A percentile compares a stretch with the other conserved stretches of the same genome.
These are phyloP conservation scores for Knufia fluminis DNA, from an alignment of 2,329 filamentous ascomycete genomes.

Conservation along the genomic window DNA sequence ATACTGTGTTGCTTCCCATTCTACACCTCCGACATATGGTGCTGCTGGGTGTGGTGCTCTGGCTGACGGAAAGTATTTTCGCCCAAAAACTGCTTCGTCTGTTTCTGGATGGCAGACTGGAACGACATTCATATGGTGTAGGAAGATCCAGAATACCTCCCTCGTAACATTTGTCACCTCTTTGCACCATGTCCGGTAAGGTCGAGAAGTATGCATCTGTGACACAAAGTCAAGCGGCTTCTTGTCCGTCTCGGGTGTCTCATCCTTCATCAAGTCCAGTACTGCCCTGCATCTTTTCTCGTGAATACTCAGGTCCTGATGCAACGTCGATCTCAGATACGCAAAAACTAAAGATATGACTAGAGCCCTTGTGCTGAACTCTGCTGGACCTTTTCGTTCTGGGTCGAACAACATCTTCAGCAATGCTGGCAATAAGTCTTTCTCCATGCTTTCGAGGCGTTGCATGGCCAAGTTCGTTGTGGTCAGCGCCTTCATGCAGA, in stretches of 20 bases:
- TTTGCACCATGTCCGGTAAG: constrained; percentile 89
- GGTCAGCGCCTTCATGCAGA: constrained; percentile 88
- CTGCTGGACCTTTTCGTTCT: constrained; percentile 95
- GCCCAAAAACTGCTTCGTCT: constrained; percentile 27
- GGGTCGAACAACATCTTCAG: constrained; percentile 88
- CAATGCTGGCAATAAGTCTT: constrained; percentile 73
- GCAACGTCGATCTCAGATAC: constrained; percentile 55
- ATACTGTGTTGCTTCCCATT: constrained; percentile 98
- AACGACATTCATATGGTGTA: constrained; percentile 86
- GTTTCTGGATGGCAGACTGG: constrained; percentile 34
- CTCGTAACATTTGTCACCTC: constrained; percentile 89
- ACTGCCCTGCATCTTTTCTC: constrained; percentile 62
- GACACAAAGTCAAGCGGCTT: constrained; percentile 77
- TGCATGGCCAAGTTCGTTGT: constrained; percentile 80
- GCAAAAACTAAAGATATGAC: constrained; percentile 83
- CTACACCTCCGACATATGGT: constrained; percentile 91
- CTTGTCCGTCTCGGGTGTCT: constrained; percentile 62
- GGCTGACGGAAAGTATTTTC: constrained; percentile 71
- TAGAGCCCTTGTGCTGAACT: constrained; percentile 87
- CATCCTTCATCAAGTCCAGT: constrained; percentile 70
- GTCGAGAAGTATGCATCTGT: constrained; percentile 76
- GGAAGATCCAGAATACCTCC: constrained; percentile 98
- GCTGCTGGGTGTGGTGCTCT: constrained; percentile 86
- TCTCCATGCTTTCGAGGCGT: constrained; percentile 70
- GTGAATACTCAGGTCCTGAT: constrained; percentile 53